Evolutionary conservation across 2,329 filamentous ascomycete genomes (phyloP), one percentile per base, ranked within the genome.

Genomic region (Botryosphaeria agaves): DNA sequence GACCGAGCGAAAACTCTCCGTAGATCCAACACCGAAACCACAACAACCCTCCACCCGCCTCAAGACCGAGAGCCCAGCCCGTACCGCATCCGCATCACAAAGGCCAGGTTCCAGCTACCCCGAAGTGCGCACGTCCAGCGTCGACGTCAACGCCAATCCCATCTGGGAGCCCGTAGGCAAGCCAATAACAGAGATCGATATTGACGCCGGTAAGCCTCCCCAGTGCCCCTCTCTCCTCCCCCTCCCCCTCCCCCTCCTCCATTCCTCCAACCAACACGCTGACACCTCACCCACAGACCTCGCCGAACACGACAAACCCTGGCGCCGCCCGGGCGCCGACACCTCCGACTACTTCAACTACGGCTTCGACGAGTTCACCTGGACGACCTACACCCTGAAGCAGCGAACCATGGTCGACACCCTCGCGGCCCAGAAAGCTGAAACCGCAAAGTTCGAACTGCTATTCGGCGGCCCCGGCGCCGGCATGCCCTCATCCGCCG

Each of bases 331-430:
- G 0, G 89, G 89, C 28, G 85, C 87, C 7, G 89, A 98, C 46
- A 72, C 93, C 32, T 89, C 80, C 35, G 89, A 98, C 52, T 95
- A 92, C 58, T 95, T 95, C 69, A 95, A 95, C 61, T 95, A 95
- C 55, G 87, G 87, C 34, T 95, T 95, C 48, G 87, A 95, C 56
- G 87, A 95, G 55, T 95, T 94, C 55, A 93, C 85, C 1, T 98
- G 89, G 89, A 80, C 85, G 5, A 70, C 85, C 32, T 98, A 98
- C 52, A 84, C 85, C 18, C 64, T 83, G 35, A 91, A 92, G 47
- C 89, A 95, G 52, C 75, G 89, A 40, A 64, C 63, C 15, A 65
- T 94, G 45, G 71, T 79, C 12, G 72, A 72, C 40, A 81, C 87
- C 42, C 82, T 83, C 41, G 71, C 70, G 34, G 72, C 77, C 28